Conservation (phyloP, 192 early-diverging fungal species). For the Rhizophagus sp. region DNA sequence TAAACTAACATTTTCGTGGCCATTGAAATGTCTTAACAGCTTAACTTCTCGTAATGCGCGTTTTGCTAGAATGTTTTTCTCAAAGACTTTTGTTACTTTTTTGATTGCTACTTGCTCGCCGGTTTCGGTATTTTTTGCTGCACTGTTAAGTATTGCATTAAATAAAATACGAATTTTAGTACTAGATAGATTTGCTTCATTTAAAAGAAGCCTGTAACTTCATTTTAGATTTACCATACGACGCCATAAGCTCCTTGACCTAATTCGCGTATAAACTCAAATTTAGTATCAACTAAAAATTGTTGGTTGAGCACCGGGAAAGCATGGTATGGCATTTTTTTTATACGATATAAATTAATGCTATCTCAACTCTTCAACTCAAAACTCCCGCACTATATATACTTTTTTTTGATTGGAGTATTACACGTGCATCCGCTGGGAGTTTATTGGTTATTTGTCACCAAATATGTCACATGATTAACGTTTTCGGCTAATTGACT, state of each 20-base stretch:
- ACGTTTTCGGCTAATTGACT: too few species aligned
- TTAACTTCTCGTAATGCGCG: constrained; percentile 94
- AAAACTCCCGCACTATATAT: too few species aligned
- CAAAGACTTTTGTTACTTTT: constrained; percentile 71
- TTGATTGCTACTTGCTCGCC: constrained; percentile 92
- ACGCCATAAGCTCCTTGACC: constrained; percentile 90
- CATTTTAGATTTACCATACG: constrained; percentile 63
- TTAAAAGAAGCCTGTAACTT: not conserved
- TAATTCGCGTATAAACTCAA: constrained; percentile 77
- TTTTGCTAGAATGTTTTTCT: constrained; percentile 90
- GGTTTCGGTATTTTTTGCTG: constrained; percentile 80
- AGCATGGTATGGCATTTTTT: constrained; percentile 33
- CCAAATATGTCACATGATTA: too few species aligned
- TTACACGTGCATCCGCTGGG: too few species aligned
- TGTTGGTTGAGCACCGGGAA: constrained; percentile 47
- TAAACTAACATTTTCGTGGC: constrained; percentile 81
- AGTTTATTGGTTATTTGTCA: too few species aligned
- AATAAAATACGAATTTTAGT: not conserved
- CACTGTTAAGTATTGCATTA: constrained; percentile 47
- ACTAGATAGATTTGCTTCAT: not conserved
- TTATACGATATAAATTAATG: too few species aligned
- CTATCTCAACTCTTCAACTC: too few species aligned
- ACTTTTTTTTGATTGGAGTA: too few species aligned
- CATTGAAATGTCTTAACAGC: constrained; percentile 91
- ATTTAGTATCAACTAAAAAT: constrained; percentile 50